A percentile compares a stretch with the other conserved stretches of the same genome.
Conservation (phyloP, 2,329 filamentous ascomycete species). For the Sarocladium oryzae region DNA sequence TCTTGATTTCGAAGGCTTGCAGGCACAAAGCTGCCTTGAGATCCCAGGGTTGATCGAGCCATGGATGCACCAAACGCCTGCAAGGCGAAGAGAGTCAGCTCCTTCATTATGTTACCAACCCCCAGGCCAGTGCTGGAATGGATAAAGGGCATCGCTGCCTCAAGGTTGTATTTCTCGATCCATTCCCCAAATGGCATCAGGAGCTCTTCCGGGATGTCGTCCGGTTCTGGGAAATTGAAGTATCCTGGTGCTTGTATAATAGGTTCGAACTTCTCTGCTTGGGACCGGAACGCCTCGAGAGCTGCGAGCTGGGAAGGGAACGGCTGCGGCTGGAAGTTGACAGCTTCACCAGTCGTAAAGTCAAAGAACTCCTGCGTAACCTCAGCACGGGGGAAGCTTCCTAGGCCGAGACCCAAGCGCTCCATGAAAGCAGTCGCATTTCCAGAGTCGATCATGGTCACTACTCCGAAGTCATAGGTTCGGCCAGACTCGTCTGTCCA, state of each 20-base stretch:
- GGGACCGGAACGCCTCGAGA: slow-evolving; percentile 21
- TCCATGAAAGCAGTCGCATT: slow-evolving; percentile 36
- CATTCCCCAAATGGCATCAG: slow-evolving; percentile 42
- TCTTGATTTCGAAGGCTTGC: slow-evolving; percentile 30
- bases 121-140: slow-evolving; percentile 35
- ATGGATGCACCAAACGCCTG: slow-evolving; percentile 32
- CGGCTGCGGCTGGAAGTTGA: slow-evolving; percentile 19
- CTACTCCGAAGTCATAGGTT: slow-evolving; percentile 29
- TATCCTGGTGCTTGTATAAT: slow-evolving; percentile 26
- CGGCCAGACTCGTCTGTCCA: slow-evolving; percentile 32
- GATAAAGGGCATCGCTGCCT: slow-evolving; percentile 31
- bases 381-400: slow-evolving; percentile 13
- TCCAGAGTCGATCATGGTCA: slow-evolving; percentile 30
- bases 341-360: slow-evolving; percentile 27
- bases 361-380: slow-evolving; percentile 27
- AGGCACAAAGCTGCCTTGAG: slow-evolving; percentile 24
- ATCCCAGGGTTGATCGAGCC: slow-evolving; percentile 23
- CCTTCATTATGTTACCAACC: slow-evolving; percentile 33
- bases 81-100: slow-evolving; percentile 38
- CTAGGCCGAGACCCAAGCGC: slow-evolving; percentile 31
- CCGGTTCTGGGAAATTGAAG: slow-evolving; percentile 34
- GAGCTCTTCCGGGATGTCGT: slow-evolving; percentile 24
- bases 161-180: slow-evolving; percentile 38
- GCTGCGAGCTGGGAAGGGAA: slow-evolving; percentile 17
- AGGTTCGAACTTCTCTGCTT: slow-evolving; percentile 23